A percentile compares a stretch with the other conserved stretches of the same genome.
Evolutionary conservation across 2,329 filamentous ascomycete genomes (phyloP).

Genomic region (Dendrostoma leiphaemia): DNA sequence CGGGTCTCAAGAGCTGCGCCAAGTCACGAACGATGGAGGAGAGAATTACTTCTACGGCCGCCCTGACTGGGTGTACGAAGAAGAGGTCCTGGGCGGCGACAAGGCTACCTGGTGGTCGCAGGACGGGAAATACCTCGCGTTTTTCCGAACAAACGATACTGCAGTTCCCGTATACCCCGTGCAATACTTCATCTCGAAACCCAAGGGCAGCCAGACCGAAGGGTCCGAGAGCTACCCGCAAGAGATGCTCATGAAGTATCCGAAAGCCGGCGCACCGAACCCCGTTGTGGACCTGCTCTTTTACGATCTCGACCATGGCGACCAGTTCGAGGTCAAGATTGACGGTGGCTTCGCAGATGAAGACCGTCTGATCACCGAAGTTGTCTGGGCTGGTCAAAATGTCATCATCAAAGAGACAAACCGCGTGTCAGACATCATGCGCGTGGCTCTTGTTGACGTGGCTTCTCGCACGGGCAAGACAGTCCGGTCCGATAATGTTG

Average conservation of each 20-base stretch:
- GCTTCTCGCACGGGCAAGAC: conserved; percentile 69
- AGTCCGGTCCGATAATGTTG: conserved; percentile 76
- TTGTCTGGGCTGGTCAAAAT: conserved; percentile 84
- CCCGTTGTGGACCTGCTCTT: conserved; percentile 85
- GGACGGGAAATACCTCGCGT: conserved; percentile 86
- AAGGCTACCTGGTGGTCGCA: conserved; percentile 94
- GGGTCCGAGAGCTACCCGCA: conserved; percentile 91
- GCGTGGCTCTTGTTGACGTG: conserved; percentile 83
- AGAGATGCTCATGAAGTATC: conserved; percentile 90
- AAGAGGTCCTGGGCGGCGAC: conserved; percentile 75
- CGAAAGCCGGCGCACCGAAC: conserved; percentile 92
- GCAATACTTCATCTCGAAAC: conserved; percentile 87
- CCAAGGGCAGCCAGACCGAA: conserved; percentile 68
- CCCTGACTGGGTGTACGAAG: conserved; percentile 95
- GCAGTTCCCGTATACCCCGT: conserved; percentile 88
- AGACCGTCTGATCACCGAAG: conserved; percentile 86
- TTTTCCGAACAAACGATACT: conserved; percentile 91
- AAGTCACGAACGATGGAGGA: conserved; percentile 85
- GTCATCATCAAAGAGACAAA: conserved; percentile 91
- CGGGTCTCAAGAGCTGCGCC: conserved; percentile 55
- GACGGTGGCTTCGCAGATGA: conserved; percentile 75
- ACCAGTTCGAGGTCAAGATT: conserved; percentile 78
- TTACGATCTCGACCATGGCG: conserved; percentile 75
- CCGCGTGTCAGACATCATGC: conserved; percentile 87
- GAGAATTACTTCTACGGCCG: conserved; percentile 90